Percentiles rank a stretch among this genome's conserved stretches.
phyloP scores from a whole-genome alignment of 2,329 filamentous ascomycete species.

The Trichoderma atroviride region DNA sequence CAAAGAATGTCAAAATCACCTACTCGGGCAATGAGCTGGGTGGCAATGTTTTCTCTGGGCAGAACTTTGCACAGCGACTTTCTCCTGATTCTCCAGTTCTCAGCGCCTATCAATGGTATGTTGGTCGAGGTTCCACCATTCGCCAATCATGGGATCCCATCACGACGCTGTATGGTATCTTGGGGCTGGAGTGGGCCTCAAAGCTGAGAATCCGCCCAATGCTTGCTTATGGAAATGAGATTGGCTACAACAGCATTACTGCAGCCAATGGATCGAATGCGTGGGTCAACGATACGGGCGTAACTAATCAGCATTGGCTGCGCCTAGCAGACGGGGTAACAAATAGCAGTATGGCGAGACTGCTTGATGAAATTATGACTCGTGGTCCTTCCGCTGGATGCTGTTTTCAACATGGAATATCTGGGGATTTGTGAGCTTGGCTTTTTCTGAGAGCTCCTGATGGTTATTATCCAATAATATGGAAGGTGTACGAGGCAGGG shows the following conservation, averaged over 20 bases:
- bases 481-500: not conserved
- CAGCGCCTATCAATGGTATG: slow-evolving; percentile 15
- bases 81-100: slow-evolving; percentile 11
- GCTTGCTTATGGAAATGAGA: slow-evolving; percentile 1
- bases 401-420: not conserved
- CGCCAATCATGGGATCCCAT: slow-evolving; percentile 9
- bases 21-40: slow-evolving; percentile 6
- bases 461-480: not conserved
- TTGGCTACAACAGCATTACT: not conserved
- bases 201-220: not conserved
- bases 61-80: not conserved
- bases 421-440: not conserved
- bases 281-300: not conserved
- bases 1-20: not conserved
- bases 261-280: slow-evolving; percentile 2
- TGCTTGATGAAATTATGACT: slow-evolving; percentile 3
- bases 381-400: not conserved
- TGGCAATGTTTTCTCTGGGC: not conserved
- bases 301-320: slow-evolving; percentile 12
- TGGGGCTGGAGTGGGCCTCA: not conserved
- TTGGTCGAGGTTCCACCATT: not conserved
- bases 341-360: not conserved
- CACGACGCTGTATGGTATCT: not conserved
- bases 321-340: not conserved
- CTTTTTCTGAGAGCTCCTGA: not conserved